These are phyloP conservation scores for Fallopia convolvulus DNA, from an alignment of 148 eudicot genomes.

Conservation along the genomic window DNA sequence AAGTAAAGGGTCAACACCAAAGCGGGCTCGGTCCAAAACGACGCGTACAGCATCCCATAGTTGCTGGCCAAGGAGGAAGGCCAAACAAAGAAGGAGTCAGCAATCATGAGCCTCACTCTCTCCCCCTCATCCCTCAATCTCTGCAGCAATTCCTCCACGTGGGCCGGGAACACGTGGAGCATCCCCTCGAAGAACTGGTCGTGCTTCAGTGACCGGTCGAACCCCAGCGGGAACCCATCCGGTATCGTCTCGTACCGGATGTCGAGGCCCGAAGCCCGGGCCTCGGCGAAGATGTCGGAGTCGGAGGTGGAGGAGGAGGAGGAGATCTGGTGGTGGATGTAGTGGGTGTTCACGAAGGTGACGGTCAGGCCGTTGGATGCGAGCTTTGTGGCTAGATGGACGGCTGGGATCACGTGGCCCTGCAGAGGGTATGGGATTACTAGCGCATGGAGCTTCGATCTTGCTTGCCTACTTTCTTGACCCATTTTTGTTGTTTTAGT, in stretches of 20 bases:
- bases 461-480: not conserved
- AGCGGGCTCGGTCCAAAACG: constrained; percentile 82
- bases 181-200: constrained; percentile 43
- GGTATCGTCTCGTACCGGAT: constrained; percentile 39
- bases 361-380: constrained; percentile 59
- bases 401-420: constrained; percentile 60
- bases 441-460: constrained; percentile 38
- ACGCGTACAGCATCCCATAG: constrained; percentile 38
- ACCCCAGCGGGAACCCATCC: constrained; percentile 43
- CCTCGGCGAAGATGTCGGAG: constrained; percentile 31
- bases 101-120: constrained; percentile 40
- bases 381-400: constrained; percentile 50
- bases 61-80: constrained; percentile 41
- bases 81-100: constrained; percentile 70
- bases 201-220: constrained; percentile 27
- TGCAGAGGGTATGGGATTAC: constrained; percentile 42
- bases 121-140: not conserved
- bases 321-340: constrained; percentile 39
- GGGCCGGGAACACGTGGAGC: constrained; percentile 40
- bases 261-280: constrained; percentile 34
- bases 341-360: constrained; percentile 60
- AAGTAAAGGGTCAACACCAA: constrained; percentile 48
- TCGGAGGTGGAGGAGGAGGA: constrained; percentile 18
- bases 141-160: constrained; percentile 31
- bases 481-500: not conserved